Conservation (phyloP, 2,329 filamentous ascomycete species). For the Pseudogymnoascus verrucosus region DNA sequence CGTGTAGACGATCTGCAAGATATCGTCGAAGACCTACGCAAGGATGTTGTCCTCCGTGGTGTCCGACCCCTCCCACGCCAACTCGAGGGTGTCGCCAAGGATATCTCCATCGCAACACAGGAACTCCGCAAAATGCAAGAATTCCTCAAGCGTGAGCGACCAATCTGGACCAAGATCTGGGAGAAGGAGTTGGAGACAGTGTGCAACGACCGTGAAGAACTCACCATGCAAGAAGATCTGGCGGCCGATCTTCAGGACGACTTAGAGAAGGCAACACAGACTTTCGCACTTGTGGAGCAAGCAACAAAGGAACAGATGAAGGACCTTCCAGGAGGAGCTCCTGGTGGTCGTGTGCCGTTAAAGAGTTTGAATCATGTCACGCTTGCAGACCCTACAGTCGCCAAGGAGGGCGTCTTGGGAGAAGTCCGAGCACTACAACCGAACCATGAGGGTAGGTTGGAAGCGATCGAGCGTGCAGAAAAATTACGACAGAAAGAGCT, state of each 20-base stretch:
- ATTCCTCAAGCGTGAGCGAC: slow-evolving; percentile 84
- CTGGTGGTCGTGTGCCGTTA: slow-evolving; percentile 48
- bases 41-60: slow-evolving; percentile 89
- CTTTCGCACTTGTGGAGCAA: slow-evolving; percentile 90
- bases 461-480: slow-evolving; percentile 96
- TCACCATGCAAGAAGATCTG: slow-evolving; percentile 94
- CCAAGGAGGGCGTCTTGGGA: slow-evolving; percentile 84
- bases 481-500: slow-evolving; percentile 85
- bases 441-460: slow-evolving; percentile 86
- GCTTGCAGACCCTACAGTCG: slow-evolving; percentile 62
- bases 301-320: slow-evolving; percentile 98
- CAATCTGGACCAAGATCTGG: slow-evolving; percentile 98
- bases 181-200: slow-evolving; percentile 95
- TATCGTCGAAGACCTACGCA: slow-evolving; percentile 88
- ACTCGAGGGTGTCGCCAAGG: slow-evolving; percentile 81
- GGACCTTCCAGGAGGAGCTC: slow-evolving; percentile 49
- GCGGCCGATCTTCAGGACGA: slow-evolving; percentile 89
- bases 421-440: slow-evolving; percentile 90
- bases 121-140: slow-evolving; percentile 94
- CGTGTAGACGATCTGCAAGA: slow-evolving; percentile 97
- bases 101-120: slow-evolving; percentile 71
- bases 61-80: slow-evolving; percentile 86
- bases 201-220: slow-evolving; percentile 87
- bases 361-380: slow-evolving; percentile 46
- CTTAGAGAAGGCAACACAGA: slow-evolving; percentile 87